Evolutionary conservation across 179 eudicot species (phyloP), one percentile per base, ranked within the genome.

Genomic region (Kewa caespitosa): DNA sequence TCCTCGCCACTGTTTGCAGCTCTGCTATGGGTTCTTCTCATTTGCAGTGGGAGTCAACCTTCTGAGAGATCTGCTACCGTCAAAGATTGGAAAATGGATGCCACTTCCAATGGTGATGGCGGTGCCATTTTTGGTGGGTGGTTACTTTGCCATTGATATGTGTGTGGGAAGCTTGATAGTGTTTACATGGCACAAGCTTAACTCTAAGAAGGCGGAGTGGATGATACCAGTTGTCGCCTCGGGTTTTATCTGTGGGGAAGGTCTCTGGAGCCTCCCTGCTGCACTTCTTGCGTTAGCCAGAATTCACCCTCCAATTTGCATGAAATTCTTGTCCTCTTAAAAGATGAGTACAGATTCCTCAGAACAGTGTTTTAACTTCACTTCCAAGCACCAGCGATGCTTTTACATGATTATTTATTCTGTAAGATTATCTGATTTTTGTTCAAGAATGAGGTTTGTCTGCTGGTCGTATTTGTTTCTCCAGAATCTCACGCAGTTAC

Each of bases 211-310:
- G 54, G 54, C 54, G 3, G 54, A 46, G 54, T 46, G 54, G 54
- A 3, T 46, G 2, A 82, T 84, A 12, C 93, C 93, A 2, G 89
- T 85, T 2, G 86, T 89, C 74, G 93, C 93, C 38, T 87, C 93
- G 15, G 93, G 93, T 33, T 76, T 87, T 68, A 89, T 89, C 38
- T 89, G 93, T 74, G 93, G 93, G 6, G 93, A 89, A 46, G 90
- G 90, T 1, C 52, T 89, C 25, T 89, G 93, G 93, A 76, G 74
- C 28, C 54, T 46, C 54, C 54, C 54, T 46, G 8, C 54, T 46
- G 54, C 54, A 8, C 20, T 46, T 46, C 54, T 46, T 46, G 8
- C 54, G 13, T 46, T 46, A 17, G 54, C 54, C 54, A 46, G 20
- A 46, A 23, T 46, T 8, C 13, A 23, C 13, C 54, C 54, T 46